Percentiles rank a stretch among this genome's conserved stretches.
Evolutionary conservation across 257 asterid species (phyloP).

Genomic region (Scutellaria barbata): DNA sequence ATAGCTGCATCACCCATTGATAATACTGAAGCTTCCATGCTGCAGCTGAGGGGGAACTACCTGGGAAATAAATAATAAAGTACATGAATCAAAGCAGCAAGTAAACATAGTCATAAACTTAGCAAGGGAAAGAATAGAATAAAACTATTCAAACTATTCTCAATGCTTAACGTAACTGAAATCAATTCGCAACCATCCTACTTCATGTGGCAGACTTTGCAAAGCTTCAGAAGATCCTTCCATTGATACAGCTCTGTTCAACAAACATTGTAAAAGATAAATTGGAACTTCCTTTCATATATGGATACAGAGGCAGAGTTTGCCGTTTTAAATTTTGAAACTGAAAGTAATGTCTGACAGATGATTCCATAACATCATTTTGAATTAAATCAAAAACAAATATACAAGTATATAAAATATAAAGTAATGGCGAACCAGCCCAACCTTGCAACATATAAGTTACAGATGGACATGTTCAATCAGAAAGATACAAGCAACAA

Average conservation of each 20-base stretch:
- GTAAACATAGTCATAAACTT: constrained; percentile 21
- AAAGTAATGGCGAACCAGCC: constrained; percentile 19
- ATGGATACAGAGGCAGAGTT: constrained; percentile 30
- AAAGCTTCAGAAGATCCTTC: constrained; percentile 81
- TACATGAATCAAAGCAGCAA: constrained; percentile 27
- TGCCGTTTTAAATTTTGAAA: constrained; percentile 1
- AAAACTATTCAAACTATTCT: constrained; percentile 7
- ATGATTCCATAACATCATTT: constrained; percentile 19
- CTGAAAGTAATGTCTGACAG: constrained; percentile 20
- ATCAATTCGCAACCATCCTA: constrained; percentile 77
- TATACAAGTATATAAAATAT: constrained; percentile 14
- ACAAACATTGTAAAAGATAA: constrained; percentile 31
- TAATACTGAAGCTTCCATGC: constrained; percentile 90
- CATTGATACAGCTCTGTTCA: constrained; percentile 81
- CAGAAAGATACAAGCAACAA: constrained; percentile 22
- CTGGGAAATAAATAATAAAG: constrained; percentile 49
- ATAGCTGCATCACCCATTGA: constrained; percentile 97
- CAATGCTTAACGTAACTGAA: constrained; percentile 60
- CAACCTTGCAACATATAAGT: constrained; percentile 26
- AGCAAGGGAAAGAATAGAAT: constrained; percentile 21
- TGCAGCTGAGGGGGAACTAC: constrained; percentile 58
- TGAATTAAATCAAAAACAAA: constrained; percentile 30
- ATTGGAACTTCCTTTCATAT: constrained; percentile 20
- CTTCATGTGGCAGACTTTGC: constrained; percentile 77
- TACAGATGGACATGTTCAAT: constrained; percentile 5